Conservation (phyloP, 116 monocot species). For the Papilionanthe hybrid region DNA sequence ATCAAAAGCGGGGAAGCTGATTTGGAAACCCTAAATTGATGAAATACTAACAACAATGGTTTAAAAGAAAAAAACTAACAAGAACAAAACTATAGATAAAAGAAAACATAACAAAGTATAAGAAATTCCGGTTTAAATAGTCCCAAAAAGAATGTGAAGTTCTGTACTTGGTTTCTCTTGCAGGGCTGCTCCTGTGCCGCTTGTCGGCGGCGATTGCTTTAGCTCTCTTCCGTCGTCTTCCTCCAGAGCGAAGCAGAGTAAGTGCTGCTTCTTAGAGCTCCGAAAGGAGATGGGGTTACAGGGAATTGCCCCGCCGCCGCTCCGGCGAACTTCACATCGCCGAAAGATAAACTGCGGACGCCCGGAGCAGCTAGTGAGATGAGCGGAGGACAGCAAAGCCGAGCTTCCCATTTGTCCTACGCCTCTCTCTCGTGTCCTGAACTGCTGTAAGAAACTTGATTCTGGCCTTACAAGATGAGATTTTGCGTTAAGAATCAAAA, state of each 20-base stretch:
- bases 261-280: not conserved
- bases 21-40: not conserved
- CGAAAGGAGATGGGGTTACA: conserved; percentile 1
- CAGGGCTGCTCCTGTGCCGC: conserved; percentile 2
- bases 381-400: not conserved
- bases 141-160: not conserved
- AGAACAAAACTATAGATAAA: not conserved
- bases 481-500: too few species aligned
- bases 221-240: not conserved
- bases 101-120: not conserved
- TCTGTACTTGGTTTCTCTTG: not conserved
- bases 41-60: not conserved
- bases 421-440: not conserved
- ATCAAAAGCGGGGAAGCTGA: not conserved
- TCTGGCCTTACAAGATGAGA: too few species aligned
- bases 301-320: not conserved
- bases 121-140: not conserved
- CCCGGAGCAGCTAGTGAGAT: not conserved
- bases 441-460: not conserved
- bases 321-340: not conserved
- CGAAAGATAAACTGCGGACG: not conserved
- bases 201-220: not conserved
- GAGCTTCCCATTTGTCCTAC: not conserved
- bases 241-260: not conserved
- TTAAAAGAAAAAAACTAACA: not conserved